Base-by-base conservation (phyloP, 1,284 basidiomycete species). In the Pseudozyma sp. region DNA sequence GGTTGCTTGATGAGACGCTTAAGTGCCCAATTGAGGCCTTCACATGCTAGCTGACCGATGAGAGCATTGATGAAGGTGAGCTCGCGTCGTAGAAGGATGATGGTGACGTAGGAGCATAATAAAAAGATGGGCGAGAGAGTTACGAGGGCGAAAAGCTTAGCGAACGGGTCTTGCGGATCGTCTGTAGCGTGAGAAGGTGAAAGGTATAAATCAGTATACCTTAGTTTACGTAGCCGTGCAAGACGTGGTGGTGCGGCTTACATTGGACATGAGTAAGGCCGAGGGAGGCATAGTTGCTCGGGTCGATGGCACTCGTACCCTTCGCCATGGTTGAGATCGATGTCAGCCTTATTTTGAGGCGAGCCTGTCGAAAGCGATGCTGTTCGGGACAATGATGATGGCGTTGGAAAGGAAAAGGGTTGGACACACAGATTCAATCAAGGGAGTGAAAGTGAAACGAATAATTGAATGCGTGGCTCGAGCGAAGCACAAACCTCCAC, bases 11-110 rank as follows among this genome's bases (percentile, higher is more conserved):
- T 85, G 34, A 88, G 77, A 49, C 88, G 89, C 84, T 94, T 94
- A 38, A 94, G 83, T 44, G 89, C 80, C 85, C 88, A 90, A 79
- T 93, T 94, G 67, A 93, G 83, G 0, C 83, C 89, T 83, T 94
- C 93, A 53, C 91, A 91, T 3, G 88, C 86, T 49, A 93, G 83
- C 80, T 94, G 93, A 11, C 93, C 93, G 1, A 89, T 87, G 90
- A 93, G 92, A 89, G 93, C 94, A 56, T 91, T 89, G 76, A 93
- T 88, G 78, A 94, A 89, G 13, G 91, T 87, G 45, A 92, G 88
- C 83, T 94, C 93, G 21, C 93, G 89, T 1, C 92, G 92, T 72
- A 91, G 90, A 3, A 93, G 88, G 7, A 90, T 89, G 21, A 94
- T 87, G 4, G 89, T 90, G 10, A 91, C 90, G 85, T 94, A 94